phyloP scores from a whole-genome alignment of 1,139 yeast species.

The Scheffersomyces titani region DNA sequence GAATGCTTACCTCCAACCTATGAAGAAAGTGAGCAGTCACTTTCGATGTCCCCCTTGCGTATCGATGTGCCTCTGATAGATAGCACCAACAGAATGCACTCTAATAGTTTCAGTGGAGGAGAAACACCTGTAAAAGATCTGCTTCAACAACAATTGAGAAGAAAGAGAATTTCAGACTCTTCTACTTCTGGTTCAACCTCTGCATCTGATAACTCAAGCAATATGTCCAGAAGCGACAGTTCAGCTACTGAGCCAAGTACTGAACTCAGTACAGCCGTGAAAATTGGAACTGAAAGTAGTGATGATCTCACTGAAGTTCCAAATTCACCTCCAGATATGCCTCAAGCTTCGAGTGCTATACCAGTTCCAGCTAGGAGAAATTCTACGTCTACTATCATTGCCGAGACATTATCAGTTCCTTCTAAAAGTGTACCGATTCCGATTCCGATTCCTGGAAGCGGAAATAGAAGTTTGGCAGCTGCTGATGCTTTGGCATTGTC shows the following conservation, averaged over 20 bases:
- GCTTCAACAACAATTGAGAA: slow-evolving; percentile 13
- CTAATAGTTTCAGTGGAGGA: neutral
- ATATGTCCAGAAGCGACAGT: neutral
- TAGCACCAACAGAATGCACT: neutral
- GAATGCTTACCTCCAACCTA: slow-evolving; percentile 42
- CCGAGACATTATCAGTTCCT: neutral
- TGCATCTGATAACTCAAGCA: neutral
- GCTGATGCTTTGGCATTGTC: neutral
- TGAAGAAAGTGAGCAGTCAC: slow-evolving; percentile 22
- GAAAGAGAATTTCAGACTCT: neutral
- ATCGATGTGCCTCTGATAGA: slow-evolving; percentile 13
- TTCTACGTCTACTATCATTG: neutral
- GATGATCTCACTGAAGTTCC: neutral
- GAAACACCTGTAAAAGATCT: slow-evolving; percentile 24
- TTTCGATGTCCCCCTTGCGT: slow-evolving; percentile 35
- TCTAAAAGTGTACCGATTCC: neutral
- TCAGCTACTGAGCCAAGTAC: neutral
- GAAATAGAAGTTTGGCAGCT: neutral
- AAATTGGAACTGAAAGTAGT: neutral
- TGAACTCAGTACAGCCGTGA: neutral
- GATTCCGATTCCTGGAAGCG: neutral
- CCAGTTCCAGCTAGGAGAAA: neutral
- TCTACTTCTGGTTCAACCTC: neutral
- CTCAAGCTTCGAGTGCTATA: neutral
- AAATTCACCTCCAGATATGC: neutral